phyloP scores from a whole-genome alignment of 2,329 filamentous ascomycete species.

The Peltaster fructicola region DNA sequence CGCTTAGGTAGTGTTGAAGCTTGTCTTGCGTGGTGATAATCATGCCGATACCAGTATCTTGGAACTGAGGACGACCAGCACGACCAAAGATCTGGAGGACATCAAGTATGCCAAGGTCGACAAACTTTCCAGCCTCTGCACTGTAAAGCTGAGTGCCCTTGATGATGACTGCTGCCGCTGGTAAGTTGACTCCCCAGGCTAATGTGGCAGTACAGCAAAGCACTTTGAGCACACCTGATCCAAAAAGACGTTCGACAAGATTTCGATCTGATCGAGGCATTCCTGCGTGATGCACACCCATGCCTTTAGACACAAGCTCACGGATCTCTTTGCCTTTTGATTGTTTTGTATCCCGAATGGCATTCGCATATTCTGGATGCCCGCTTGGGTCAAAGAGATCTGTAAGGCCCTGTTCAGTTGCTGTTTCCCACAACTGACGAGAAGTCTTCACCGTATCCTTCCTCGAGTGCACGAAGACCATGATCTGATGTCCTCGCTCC shows the following conservation, averaged over 20 bases:
- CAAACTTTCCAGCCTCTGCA: slow-evolving; percentile 87
- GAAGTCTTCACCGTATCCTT: slow-evolving; percentile 87
- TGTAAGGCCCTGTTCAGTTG: slow-evolving; percentile 57
- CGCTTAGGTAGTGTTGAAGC: slow-evolving; percentile 73
- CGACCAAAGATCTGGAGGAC: slow-evolving; percentile 97
- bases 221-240: slow-evolving; percentile 83
- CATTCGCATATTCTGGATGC: slow-evolving; percentile 65
- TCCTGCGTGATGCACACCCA: slow-evolving; percentile 91
- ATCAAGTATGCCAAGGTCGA: slow-evolving; percentile 89
- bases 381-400: slow-evolving; percentile 68
- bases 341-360: slow-evolving; percentile 66
- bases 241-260: slow-evolving; percentile 83
- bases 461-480: slow-evolving; percentile 97
- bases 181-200: slow-evolving; percentile 97
- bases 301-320: slow-evolving; percentile 74
- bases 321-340: slow-evolving; percentile 75
- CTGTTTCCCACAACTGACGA: slow-evolving; percentile 70
- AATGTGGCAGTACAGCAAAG: slow-evolving; percentile 96
- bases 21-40: slow-evolving; percentile 96
- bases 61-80: slow-evolving; percentile 92
- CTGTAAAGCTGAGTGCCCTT: slow-evolving; percentile 97
- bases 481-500: slow-evolving; percentile 79
- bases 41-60: slow-evolving; percentile 94
- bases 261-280: slow-evolving; percentile 92
- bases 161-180: slow-evolving; percentile 89